These are phyloP conservation scores for Capsicum chinense DNA, from an alignment of 257 asterid species.

Conservation along the genomic window DNA sequence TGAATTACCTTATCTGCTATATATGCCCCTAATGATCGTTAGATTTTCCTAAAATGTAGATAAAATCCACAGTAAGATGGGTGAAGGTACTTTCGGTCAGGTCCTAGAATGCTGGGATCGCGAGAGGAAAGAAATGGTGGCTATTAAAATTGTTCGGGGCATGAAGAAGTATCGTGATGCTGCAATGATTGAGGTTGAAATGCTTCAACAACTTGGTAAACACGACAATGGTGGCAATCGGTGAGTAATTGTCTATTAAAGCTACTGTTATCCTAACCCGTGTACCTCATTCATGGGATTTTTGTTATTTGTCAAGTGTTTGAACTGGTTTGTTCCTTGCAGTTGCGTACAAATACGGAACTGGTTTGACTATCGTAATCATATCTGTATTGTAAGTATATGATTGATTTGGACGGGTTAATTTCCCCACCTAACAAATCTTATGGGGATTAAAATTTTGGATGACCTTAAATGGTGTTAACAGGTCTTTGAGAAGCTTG, in stretches of 20 bases:
- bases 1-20: not conserved
- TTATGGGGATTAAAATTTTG: slow-evolving; percentile 68
- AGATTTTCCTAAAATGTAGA: slow-evolving; percentile 50
- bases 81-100: slow-evolving; percentile 98
- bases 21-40: not conserved
- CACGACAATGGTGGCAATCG: slow-evolving; percentile 81
- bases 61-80: slow-evolving; percentile 90
- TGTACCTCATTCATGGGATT: not conserved
- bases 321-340: slow-evolving; percentile 93
- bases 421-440: slow-evolving; percentile 68
- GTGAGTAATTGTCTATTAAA: slow-evolving; percentile 53
- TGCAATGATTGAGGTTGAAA: slow-evolving; percentile 85
- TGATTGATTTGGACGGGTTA: slow-evolving; percentile 72
- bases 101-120: slow-evolving; percentile 95
- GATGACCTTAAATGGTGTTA: slow-evolving; percentile 74
- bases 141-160: slow-evolving; percentile 84
- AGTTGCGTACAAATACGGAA: slow-evolving; percentile 99
- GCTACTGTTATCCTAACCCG: not conserved
- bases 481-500: slow-evolving; percentile 99
- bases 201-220: slow-evolving; percentile 87
- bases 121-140: slow-evolving; percentile 83
- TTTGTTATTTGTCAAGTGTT: slow-evolving; percentile 51
- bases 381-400: slow-evolving; percentile 97
- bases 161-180: slow-evolving; percentile 87
- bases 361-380: slow-evolving; percentile 99